Percentiles rank a stretch among this genome's conserved stretches.
phyloP scores from a whole-genome alignment of 768 basidiomycete species.

The Pisolithus marmoratus region DNA sequence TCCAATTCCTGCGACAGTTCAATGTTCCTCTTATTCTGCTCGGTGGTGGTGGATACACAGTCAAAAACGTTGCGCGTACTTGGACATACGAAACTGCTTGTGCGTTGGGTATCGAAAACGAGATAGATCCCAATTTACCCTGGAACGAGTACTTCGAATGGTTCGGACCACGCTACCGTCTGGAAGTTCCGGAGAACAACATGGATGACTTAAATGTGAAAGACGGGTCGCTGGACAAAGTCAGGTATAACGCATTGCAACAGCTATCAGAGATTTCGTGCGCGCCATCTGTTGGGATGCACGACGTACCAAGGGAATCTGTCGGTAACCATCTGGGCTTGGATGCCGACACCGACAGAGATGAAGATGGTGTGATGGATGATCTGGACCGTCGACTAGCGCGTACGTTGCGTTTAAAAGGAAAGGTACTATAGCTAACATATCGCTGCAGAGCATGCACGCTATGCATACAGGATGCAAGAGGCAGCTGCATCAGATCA shows the following conservation, averaged over 20 bases:
- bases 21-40: slow-evolving; percentile 86
- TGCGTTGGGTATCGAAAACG: slow-evolving; percentile 79
- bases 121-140: slow-evolving; percentile 71
- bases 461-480: slow-evolving; percentile 58
- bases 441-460: slow-evolving; percentile 48
- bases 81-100: slow-evolving; percentile 99
- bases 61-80: slow-evolving; percentile 91
- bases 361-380: slow-evolving; percentile 42
- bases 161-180: slow-evolving; percentile 91
- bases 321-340: slow-evolving; percentile 60
- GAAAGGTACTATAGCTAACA: background rate
- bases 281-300: slow-evolving; percentile 84
- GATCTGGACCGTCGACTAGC: slow-evolving; percentile 66
- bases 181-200: slow-evolving; percentile 89
- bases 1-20: slow-evolving; percentile 76
- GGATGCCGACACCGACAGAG: slow-evolving; percentile 36
- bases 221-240: slow-evolving; percentile 73
- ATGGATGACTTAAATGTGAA: slow-evolving; percentile 90
- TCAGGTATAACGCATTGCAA: slow-evolving; percentile 60
- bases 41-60: slow-evolving; percentile 95
- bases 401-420: slow-evolving; percentile 38
- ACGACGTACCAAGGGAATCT: slow-evolving; percentile 72
- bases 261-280: slow-evolving; percentile 54
- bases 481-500: slow-evolving; percentile 45
- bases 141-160: slow-evolving; percentile 94